Base-by-base conservation (phyloP, 2,329 filamentous ascomycete species). In the Hortaea werneckii region DNA sequence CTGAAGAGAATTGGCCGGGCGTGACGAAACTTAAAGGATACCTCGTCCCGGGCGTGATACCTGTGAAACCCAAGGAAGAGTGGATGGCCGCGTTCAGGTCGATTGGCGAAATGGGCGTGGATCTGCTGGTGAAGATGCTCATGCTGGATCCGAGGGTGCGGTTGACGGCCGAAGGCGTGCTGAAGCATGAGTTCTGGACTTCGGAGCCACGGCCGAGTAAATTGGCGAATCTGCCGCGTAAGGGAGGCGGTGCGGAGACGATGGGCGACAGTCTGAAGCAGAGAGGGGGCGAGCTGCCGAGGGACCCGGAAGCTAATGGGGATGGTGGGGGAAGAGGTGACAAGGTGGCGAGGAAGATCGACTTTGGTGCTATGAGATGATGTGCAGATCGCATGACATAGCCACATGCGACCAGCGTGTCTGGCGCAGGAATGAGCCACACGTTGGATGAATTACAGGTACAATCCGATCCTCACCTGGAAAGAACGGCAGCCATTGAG, bases 1-100 rank as follows among this genome's bases (percentile, higher is more conserved):
- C 81, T 4, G 92, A 98, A 62, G 86, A 92, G 11, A 90, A 88
- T 63, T 98, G 92, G 92, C 89, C 92, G 1, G 90, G 90, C 28
- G 89, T 98, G 6, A 81, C 81, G 4, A 80, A 80, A 52, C 72
- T 98, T 8, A 80, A 82, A 10, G 83, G 83, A 49, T 98, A 92
- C 66, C 79, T 88, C n/a, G 77, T 84, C 1, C 76, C 83, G 1
- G 77, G 78, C 50, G 74, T 80, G 50, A 53, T 68, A 70, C 87
- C 65, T 1, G 54, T 76, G 20, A 77, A 78, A 51, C 79, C 79
- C 1, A 77, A 78, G 50, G 80, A 85, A 46, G 83, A 83, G 60
- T 95, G 87, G 72, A 74, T 83, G 60, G 71, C 73, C 44, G 79
- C 80, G 50, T 95, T 98, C 61, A 81, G 85, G 45, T 84, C 85